Evolutionary conservation across 1,139 yeast genomes (phyloP).

Genomic region (Lodderomyces elongisporus): DNA sequence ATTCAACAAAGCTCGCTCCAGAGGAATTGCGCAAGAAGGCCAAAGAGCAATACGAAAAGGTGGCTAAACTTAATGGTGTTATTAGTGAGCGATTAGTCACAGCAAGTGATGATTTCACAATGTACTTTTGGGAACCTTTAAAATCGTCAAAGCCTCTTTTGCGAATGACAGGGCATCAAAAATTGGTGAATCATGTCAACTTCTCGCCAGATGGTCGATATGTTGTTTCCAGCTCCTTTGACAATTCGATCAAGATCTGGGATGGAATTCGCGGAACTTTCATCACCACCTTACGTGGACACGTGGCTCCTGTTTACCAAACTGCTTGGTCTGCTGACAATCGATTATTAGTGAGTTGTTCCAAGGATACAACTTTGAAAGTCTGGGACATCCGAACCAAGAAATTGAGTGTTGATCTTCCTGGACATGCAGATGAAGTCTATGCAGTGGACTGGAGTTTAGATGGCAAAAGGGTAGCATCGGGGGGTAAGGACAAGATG

Average conservation of each 20-base stretch:
- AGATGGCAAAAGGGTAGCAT: slow-evolving; percentile 87
- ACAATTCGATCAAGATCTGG: slow-evolving; percentile 92
- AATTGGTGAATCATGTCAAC: slow-evolving; percentile 89
- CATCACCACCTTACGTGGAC: slow-evolving; percentile 87
- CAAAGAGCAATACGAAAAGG: slow-evolving; percentile 61
- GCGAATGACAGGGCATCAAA: slow-evolving; percentile 97
- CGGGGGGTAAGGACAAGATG: slow-evolving; percentile 96
- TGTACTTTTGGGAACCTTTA: slow-evolving; percentile 94
- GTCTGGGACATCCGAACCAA: slow-evolving; percentile 93
- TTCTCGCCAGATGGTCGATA: slow-evolving; percentile 94
- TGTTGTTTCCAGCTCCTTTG: slow-evolving; percentile 91
- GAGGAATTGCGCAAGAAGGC: slow-evolving; percentile 36
- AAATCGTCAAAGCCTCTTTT: slow-evolving; percentile 76
- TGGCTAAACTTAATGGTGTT: slow-evolving; percentile 66
- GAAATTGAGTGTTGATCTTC: slow-evolving; percentile 81
- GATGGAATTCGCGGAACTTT: slow-evolving; percentile 92
- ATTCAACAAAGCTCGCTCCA: slow-evolving; percentile 17
- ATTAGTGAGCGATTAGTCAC: slow-evolving; percentile 81
- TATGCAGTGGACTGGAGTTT: slow-evolving; percentile 98
- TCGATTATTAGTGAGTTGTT: slow-evolving; percentile 83
- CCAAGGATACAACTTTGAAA: slow-evolving; percentile 93
- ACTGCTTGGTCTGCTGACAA: slow-evolving; percentile 99
- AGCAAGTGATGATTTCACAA: slow-evolving; percentile 95
- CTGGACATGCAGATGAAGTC: slow-evolving; percentile 95
- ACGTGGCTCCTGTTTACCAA: slow-evolving; percentile 96